Base-by-base conservation (phyloP, 2,329 filamentous ascomycete genomes). In the Cadophora malorum region DNA sequence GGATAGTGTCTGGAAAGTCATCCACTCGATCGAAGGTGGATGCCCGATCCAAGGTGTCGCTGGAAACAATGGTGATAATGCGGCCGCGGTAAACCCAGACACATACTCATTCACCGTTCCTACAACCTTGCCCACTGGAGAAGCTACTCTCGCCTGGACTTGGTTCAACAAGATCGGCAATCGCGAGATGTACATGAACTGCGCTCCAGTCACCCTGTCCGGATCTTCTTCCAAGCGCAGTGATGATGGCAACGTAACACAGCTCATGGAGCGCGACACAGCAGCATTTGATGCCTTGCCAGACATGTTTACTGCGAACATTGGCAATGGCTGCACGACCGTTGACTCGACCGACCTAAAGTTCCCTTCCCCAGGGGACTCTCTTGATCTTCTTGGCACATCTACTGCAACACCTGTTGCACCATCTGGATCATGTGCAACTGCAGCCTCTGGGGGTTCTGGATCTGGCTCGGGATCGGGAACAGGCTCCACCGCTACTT, bases 161-260 rank as follows among this genome's bases (percentile, higher is more conserved):
- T 98, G 96, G 96, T 88, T 97, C 80, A 98, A 98, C 83, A 91
- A 91, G 68, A 76, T 97, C 10, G 96, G 96, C 2, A 97, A 97
- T 82, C 90, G 94, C 0, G 96, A 98, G 78, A 93, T 97, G 85
- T 97, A 98, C 85, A 97, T 97, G 94, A 96, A 97, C 85, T 99
- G 95, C 74, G 93, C 91, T 0, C 88, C 92, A 0, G 79, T 97
- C 59, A 85, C 83, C 0, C 84, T 98, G 28, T 87, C 86, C 0
- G n/a, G n/a, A n/a, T 81, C 79, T 4, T 79, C 81, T 1, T 77
- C 79, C 64, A 86, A 88, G 76, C 78, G 82, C 7, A 76, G 76
- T 45, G 73, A 70, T 1, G 56, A 53, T 8, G 63, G 67, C 10
- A 74, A 70, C 53, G 55, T 50, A 3, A 73, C 74, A 8, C 70